phyloP scores from a whole-genome alignment of 2,329 filamentous ascomycete genomes.

The Talaromyces piceae region DNA sequence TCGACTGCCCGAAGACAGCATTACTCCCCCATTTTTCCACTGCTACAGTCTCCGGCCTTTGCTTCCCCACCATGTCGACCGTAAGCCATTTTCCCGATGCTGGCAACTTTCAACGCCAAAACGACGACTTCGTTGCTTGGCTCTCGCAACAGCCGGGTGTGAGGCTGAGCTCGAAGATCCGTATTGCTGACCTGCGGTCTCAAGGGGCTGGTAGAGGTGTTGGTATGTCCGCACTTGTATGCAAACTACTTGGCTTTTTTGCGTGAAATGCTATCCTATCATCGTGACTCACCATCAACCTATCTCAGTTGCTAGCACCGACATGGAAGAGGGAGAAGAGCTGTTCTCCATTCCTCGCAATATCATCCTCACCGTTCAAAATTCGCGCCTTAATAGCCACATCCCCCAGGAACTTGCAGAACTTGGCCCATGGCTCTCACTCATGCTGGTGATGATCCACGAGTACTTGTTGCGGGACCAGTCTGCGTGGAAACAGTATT shows the following conservation, averaged over 20 bases:
- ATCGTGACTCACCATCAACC: constrained; percentile 16
- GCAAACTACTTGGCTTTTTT: constrained; percentile 13
- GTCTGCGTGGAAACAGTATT: constrained; percentile 71
- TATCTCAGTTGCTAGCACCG: constrained; percentile 56
- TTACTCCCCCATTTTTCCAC: constrained; percentile 10
- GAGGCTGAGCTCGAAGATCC: constrained; percentile 51
- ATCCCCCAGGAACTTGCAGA: constrained; percentile 49
- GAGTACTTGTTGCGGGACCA: constrained; percentile 54
- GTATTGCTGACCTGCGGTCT: constrained; percentile 50
- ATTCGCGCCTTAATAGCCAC: constrained; percentile 57
- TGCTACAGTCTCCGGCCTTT: constrained; percentile 3
- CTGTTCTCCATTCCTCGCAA: constrained; percentile 72
- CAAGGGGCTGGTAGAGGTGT: constrained; percentile 55
- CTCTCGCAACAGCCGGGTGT: constrained; percentile 45
- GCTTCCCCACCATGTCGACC: constrained; percentile 25
- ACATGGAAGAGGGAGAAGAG: constrained; percentile 66
- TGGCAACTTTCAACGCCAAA: constrained; percentile 39
- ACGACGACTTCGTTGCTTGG: constrained; percentile 51
- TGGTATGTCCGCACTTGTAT: constrained; percentile 41
- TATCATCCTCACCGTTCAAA: constrained; percentile 64
- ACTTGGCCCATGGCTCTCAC: constrained; percentile 46
- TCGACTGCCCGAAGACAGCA: not conserved
- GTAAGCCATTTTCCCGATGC: constrained; percentile 26
- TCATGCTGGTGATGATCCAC: constrained; percentile 75
- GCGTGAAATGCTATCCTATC: constrained; percentile 4